Evolutionary conservation across 352 stramenopile genomes (phyloP).

Genomic region (Globisporangium lucens): DNA sequence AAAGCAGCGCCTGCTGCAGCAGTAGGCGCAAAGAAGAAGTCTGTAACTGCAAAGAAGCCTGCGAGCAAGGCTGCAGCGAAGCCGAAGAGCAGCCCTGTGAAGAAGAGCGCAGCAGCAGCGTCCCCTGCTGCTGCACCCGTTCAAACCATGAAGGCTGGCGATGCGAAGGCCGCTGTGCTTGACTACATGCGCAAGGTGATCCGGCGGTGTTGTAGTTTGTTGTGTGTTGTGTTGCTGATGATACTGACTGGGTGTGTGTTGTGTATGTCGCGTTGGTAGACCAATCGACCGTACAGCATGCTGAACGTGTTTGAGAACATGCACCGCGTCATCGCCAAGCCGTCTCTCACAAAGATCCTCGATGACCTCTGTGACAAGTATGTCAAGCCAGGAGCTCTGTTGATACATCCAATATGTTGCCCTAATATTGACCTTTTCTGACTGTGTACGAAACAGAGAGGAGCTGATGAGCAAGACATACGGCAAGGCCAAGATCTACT

Average conservation of each 20-base stretch:
- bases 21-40: constrained; percentile 10
- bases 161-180: constrained; percentile 49
- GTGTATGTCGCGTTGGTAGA: constrained; percentile 26
- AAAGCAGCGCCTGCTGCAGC: constrained; percentile 15
- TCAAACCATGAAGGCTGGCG: constrained; percentile 34
- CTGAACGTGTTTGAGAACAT: constrained; percentile 87
- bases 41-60: constrained; percentile 6
- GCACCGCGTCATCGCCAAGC: constrained; percentile 69
- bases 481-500: constrained; percentile 83
- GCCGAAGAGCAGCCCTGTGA: constrained; percentile 21
- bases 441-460: constrained; percentile 23
- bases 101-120: constrained; percentile 5
- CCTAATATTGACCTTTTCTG: not conserved
- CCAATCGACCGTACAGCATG: constrained; percentile 79
- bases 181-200: constrained; percentile 74
- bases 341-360: constrained; percentile 69
- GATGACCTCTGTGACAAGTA: constrained; percentile 69
- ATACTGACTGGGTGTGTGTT: constrained; percentile 4
- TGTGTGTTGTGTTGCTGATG: not conserved
- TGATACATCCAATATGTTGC: not conserved
- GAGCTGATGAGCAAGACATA: constrained; percentile 74
- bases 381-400: not conserved
- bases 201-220: constrained; percentile 7
- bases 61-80: constrained; percentile 21
- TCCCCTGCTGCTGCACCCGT: constrained; percentile 12